Percentiles rank a stretch among this genome's conserved stretches.
phyloP scores from a whole-genome alignment of 2,329 filamentous ascomycete species.

The Aspergillus glaucus region DNA sequence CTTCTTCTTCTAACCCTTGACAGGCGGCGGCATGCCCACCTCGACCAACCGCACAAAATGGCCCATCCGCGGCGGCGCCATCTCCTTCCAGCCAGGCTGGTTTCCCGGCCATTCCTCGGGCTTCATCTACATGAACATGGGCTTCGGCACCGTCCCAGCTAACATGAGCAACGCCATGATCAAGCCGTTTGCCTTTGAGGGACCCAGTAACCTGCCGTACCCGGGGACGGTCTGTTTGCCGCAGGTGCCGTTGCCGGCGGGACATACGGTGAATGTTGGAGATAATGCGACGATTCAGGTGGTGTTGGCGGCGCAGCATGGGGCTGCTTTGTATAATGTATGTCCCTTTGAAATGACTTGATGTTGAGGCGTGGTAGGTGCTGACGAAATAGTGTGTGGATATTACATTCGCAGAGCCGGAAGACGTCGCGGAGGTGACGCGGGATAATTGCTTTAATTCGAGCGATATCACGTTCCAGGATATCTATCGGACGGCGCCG shows the following conservation, averaged over 20 bases:
- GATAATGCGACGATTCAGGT: slow-evolving; percentile 87
- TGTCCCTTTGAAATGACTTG: too few relatives aligned
- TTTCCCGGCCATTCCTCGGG: slow-evolving; percentile 81
- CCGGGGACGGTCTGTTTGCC: slow-evolving; percentile 83
- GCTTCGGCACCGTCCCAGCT: slow-evolving; percentile 68
- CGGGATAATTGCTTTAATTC: slow-evolving; percentile 84
- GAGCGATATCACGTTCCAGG: slow-evolving; percentile 66
- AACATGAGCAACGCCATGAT: slow-evolving; percentile 88
- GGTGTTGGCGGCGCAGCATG: slow-evolving; percentile 75
- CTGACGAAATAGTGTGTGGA: slow-evolving; percentile 68
- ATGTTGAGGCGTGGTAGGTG: background rate
- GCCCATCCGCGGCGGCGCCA: slow-evolving; percentile 79
- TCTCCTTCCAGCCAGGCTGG: slow-evolving; percentile 91
- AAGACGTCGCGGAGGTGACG: slow-evolving; percentile 70
- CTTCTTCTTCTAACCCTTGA: background rate
- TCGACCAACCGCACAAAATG: slow-evolving; percentile 84
- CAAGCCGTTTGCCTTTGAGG: slow-evolving; percentile 71
- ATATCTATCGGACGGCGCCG: slow-evolving; percentile 54
- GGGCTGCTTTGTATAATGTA: slow-evolving; percentile 75
- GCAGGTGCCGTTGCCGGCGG: slow-evolving; percentile 74
- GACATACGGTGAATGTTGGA: slow-evolving; percentile 66
- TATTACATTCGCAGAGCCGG: slow-evolving; percentile 78
- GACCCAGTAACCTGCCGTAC: slow-evolving; percentile 77
- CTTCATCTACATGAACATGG: slow-evolving; percentile 85
- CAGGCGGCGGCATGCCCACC: slow-evolving; percentile 76